Evolutionary conservation across 2,329 filamentous ascomycete species (phyloP).

Genomic region (Berkeleyomyces basicola): DNA sequence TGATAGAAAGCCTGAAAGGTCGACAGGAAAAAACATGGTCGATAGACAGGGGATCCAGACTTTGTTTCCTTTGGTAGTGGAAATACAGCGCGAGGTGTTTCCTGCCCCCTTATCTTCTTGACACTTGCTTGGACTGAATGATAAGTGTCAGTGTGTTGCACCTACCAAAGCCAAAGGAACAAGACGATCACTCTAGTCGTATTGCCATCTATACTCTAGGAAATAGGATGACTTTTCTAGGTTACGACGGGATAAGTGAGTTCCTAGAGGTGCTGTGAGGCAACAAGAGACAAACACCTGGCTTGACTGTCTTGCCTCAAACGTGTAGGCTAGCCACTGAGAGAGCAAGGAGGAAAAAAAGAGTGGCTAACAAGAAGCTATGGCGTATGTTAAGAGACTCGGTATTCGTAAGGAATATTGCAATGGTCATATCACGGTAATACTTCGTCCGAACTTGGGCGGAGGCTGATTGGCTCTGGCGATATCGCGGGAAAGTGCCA

Average conservation of each 20-base stretch:
- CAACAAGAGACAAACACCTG: background rate
- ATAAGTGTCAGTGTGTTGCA: too few species aligned
- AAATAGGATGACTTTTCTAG: background rate
- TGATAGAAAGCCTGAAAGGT: background rate
- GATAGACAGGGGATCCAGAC: background rate
- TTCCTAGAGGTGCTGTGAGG: background rate
- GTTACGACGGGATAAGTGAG: background rate
- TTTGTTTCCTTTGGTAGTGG: background rate
- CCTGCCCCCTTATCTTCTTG: background rate
- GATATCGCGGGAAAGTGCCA: background rate
- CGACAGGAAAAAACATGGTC: background rate
- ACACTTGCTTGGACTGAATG: background rate
- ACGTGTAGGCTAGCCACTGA: background rate
- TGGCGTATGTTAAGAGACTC: conserved; percentile 1
- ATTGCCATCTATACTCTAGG: background rate
- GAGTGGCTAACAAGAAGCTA: background rate
- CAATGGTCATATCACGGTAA: background rate
- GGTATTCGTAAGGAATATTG: background rate
- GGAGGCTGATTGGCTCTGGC: background rate
- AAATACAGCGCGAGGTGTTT: background rate
- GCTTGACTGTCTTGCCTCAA: background rate
- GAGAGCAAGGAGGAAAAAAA: background rate
- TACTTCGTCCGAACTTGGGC: background rate
- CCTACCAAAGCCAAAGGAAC: background rate
- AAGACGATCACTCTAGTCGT: background rate